phyloP scores from a whole-genome alignment of 192 early-diverging fungal species.

The Jimgerdemannia flammicorona region DNA sequence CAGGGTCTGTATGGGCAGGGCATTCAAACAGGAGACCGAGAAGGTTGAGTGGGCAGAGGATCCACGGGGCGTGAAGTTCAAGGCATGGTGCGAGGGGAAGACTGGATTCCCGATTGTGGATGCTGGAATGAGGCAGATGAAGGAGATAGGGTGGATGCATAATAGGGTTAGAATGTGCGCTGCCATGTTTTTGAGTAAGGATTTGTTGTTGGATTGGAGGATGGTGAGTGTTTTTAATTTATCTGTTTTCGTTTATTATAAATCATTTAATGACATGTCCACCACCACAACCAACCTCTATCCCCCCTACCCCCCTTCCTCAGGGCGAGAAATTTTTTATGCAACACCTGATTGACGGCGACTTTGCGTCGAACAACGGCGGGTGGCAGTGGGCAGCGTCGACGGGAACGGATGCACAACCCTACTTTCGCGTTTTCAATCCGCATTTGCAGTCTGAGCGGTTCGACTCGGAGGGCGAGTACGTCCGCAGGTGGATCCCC shows the following conservation, averaged over 20 bases:
- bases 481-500: conserved; percentile 58
- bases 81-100: conserved; percentile 58
- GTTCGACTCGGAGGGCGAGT: conserved; percentile 56
- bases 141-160: conserved; percentile 57
- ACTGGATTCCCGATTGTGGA: conserved; percentile 68
- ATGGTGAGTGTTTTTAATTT: conserved; percentile 1
- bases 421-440: conserved; percentile 69
- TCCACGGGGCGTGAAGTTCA: conserved; percentile 30
- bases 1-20: conserved; percentile 49
- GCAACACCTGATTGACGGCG: conserved; percentile 61
- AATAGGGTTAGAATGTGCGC: conserved; percentile 61
- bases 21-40: conserved; percentile 49
- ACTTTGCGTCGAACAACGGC: conserved; percentile 67
- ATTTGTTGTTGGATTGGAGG: conserved; percentile 60
- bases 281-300: neutral
- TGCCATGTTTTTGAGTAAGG: conserved; percentile 42
- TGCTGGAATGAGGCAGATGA: conserved; percentile 67
- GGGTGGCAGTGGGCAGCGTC: conserved; percentile 67
- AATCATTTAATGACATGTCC: too few species aligned
- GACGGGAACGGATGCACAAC: conserved; percentile 66
- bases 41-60: conserved; percentile 49
- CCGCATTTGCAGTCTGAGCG: conserved; percentile 43
- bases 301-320: neutral
- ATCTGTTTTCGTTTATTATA: neutral
- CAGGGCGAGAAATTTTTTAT: conserved; percentile 70